phyloP scores from a whole-genome alignment of 345 rosid species.

The Brassica carinata region DNA sequence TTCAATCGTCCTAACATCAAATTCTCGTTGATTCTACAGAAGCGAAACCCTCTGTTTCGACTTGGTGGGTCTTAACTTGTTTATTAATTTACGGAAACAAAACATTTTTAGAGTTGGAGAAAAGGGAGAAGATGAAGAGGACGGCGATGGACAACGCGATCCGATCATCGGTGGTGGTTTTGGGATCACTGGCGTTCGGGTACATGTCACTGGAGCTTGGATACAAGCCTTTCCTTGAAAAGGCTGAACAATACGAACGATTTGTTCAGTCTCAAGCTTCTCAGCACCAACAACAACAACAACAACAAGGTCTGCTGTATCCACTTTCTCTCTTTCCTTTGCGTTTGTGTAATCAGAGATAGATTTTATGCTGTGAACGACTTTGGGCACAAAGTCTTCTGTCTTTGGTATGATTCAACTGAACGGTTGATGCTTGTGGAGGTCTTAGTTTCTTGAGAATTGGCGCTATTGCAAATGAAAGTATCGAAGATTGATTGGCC shows the following conservation, averaged over 20 bases:
- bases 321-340: neutral
- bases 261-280: constrained; percentile 27
- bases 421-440: neutral
- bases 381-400: neutral
- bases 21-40: no score
- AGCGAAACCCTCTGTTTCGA: neutral
- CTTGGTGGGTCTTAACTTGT: neutral
- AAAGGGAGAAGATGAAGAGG: constrained; percentile 34
- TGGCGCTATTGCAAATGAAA: neutral
- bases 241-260: constrained; percentile 47
- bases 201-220: constrained; percentile 65
- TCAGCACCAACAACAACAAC: constrained; percentile 18
- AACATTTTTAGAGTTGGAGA: neutral
- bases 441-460: neutral
- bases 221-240: constrained; percentile 67
- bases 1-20: no score
- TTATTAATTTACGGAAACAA: neutral
- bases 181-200: constrained; percentile 75
- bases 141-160: constrained; percentile 46
- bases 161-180: constrained; percentile 48
- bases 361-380: neutral
- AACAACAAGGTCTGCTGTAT: constrained; percentile 31
- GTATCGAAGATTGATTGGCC: neutral
- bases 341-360: neutral
- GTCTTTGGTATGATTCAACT: neutral